Evolutionary conservation across 2,329 filamentous ascomycete species (phyloP), one percentile per base, ranked within the genome.

Genomic region (Sporothrix phasma): DNA sequence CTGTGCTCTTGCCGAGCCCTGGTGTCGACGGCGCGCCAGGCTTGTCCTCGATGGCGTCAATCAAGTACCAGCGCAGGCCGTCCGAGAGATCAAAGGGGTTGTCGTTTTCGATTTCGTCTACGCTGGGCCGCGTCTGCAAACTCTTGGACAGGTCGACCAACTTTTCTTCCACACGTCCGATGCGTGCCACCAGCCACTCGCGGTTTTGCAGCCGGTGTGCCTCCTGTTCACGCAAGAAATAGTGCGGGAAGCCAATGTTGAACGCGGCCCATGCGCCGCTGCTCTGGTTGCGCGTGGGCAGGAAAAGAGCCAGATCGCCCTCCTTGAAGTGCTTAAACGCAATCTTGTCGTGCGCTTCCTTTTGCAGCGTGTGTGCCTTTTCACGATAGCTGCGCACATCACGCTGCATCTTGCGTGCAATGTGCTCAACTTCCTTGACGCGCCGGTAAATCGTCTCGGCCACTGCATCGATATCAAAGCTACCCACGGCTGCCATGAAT

Each of bases 31-130:
- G 94, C 2, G 92, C 92, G 1, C 89, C 89, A 0, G 91, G 86
- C 72, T 96, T 97, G 75, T 99, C 94, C 75, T 99, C 94, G 1
- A 85, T 82, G 0, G 94, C 94, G 72, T 99, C 93, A 41, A 99
- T 87, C 5, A 99, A 83, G 75, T 97, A 97, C 94, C 94, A 99
- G 39, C 93, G 86, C 56, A 99, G 78, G 3, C 94, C 94, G 71
- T 99, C 94, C 0, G 92, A 96, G 13, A 99, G 81, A 70, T 97
- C 92, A 74, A 99, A 99, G 0, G 94, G 94, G 71, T 99, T 99
- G 68, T 97, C 94, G 67, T 96, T 92, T 68, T 96, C 91, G 31
- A 47, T 34, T 51, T 87, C 91, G 46, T 87, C 86, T 13, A 84
- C 81, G 59, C 79, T 80, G 62, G 39, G n/a, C 2, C 31, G 37